These are phyloP conservation scores for Aspergillus sp. DNA, from an alignment of 2,329 filamentous ascomycete genomes.

Conservation along the genomic window DNA sequence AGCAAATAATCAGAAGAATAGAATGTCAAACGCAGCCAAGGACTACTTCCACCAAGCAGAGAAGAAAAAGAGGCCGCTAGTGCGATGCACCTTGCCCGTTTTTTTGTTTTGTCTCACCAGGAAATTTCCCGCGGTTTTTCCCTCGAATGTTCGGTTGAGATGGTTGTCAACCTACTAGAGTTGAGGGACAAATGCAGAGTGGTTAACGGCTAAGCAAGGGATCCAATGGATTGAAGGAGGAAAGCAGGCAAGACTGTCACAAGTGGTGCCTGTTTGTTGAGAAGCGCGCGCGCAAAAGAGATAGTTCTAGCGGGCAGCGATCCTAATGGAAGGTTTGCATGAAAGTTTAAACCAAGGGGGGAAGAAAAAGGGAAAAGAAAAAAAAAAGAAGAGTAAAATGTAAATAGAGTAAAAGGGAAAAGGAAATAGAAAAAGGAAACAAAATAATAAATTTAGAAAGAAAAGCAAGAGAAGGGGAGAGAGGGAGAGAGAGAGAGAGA, in stretches of 20 bases:
- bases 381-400: conserved; percentile 2
- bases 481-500: background rate
- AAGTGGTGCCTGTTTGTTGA: conserved; percentile 4
- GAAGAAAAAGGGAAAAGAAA: conserved; percentile 3
- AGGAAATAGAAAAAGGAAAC: conserved; percentile 18
- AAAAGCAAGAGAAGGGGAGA: background rate
- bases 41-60: conserved; percentile 9
- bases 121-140: conserved; percentile 23
- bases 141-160: conserved; percentile 1
- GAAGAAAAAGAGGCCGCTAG: conserved; percentile 26
- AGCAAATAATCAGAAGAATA: conserved; percentile 14
- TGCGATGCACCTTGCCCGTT: conserved; percentile 29
- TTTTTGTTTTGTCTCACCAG: conserved; percentile 15
- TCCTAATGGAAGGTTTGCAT: conserved; percentile 16
- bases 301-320: conserved; percentile 9
- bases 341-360: conserved; percentile 15
- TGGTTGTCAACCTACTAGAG: conserved; percentile 14
- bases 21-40: conserved; percentile 14
- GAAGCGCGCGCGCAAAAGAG: conserved; percentile 1
- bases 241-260: conserved; percentile 11
- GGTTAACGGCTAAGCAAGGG: conserved; percentile 22
- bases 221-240: conserved; percentile 16
- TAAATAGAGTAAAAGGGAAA: conserved; percentile 1
- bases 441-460: conserved; percentile 9
- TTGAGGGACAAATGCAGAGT: conserved; percentile 15